Conservation (phyloP, 2,329 filamentous ascomycete genomes). For the Elsinoe ampelina region DNA sequence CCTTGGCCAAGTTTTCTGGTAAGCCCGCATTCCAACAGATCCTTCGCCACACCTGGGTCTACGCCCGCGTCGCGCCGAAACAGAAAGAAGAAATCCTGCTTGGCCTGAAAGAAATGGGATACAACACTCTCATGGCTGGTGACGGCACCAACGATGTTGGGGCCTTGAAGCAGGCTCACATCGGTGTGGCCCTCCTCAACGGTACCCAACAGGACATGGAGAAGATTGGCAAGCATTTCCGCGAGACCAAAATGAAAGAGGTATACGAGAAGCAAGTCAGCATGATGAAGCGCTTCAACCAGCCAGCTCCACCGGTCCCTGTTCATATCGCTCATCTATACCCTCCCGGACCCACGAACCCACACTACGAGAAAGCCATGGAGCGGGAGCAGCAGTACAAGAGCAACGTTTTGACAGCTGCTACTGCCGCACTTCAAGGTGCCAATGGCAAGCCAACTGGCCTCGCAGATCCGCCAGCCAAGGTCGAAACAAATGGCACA, state of each 20-base stretch:
- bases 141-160: slow-evolving; percentile 98
- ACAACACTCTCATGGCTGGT: slow-evolving; percentile 97
- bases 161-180: slow-evolving; percentile 93
- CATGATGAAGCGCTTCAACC: slow-evolving; percentile 92
- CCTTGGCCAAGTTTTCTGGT: slow-evolving; percentile 77
- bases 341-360: slow-evolving; percentile 80
- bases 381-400: slow-evolving; percentile 77
- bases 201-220: slow-evolving; percentile 84
- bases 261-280: slow-evolving; percentile 92
- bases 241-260: slow-evolving; percentile 96
- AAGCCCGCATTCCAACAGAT: slow-evolving; percentile 68
- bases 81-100: slow-evolving; percentile 99
- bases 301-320: slow-evolving; percentile 87
- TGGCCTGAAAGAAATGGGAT: slow-evolving; percentile 89
- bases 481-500: slow-evolving; percentile 9
- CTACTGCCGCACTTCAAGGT: slow-evolving; percentile 33
- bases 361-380: slow-evolving; percentile 88
- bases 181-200: slow-evolving; percentile 91
- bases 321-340: slow-evolving; percentile 86
- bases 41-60: slow-evolving; percentile 89
- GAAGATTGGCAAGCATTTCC: slow-evolving; percentile 84
- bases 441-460: slow-evolving; percentile 19
- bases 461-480: slow-evolving; percentile 1
- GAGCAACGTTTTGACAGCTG: slow-evolving; percentile 34
- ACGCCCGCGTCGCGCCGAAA: slow-evolving; percentile 94